Conservation (phyloP, 176 grass and related monocot species). For the Phyllostachys edulis region DNA sequence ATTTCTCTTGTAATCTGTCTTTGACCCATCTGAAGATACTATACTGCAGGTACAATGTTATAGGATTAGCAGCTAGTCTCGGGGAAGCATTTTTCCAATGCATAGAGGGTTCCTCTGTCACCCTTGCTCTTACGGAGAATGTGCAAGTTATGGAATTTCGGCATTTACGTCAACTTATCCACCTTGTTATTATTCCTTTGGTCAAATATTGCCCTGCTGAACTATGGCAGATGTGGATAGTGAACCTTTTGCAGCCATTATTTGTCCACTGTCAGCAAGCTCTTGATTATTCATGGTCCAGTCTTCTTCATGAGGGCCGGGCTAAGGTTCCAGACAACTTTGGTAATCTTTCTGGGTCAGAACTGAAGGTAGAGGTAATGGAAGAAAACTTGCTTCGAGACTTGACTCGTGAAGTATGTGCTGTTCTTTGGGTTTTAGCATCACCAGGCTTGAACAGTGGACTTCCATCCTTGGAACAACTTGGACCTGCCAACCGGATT, state of each 20-base stretch:
- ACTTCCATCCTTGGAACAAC: slow-evolving; percentile 85
- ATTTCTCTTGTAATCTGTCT: slow-evolving; percentile 29
- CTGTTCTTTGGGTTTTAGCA: slow-evolving; percentile 70
- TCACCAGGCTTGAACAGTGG: slow-evolving; percentile 70
- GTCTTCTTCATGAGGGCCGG: slow-evolving; percentile 77
- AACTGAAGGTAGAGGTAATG: slow-evolving; percentile 95
- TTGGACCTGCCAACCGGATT: slow-evolving; percentile 74
- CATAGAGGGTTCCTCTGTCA: slow-evolving; percentile 64
- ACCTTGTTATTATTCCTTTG: slow-evolving; percentile 82
- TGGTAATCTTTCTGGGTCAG: slow-evolving; percentile 86
- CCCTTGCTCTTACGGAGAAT: slow-evolving; percentile 73
- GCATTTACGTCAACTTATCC: slow-evolving; percentile 88
- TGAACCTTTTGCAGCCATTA: slow-evolving; percentile 79
- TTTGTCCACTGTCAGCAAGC: slow-evolving; percentile 81
- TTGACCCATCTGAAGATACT: slow-evolving; percentile 21
- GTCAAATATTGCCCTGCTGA: slow-evolving; percentile 77
- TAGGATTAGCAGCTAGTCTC: slow-evolving; percentile 78
- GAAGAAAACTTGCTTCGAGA: slow-evolving; percentile 95
- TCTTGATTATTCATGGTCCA: slow-evolving; percentile 88
- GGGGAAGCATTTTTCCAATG: slow-evolving; percentile 80
- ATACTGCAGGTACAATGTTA: slow-evolving; percentile 86
- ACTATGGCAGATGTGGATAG: slow-evolving; percentile 60
- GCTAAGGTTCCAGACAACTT: slow-evolving; percentile 86
- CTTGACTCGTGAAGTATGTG: slow-evolving; percentile 94
- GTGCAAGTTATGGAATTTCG: slow-evolving; percentile 92